phyloP scores from a whole-genome alignment of 768 basidiomycete species.

The Leccinellum albellum region DNA sequence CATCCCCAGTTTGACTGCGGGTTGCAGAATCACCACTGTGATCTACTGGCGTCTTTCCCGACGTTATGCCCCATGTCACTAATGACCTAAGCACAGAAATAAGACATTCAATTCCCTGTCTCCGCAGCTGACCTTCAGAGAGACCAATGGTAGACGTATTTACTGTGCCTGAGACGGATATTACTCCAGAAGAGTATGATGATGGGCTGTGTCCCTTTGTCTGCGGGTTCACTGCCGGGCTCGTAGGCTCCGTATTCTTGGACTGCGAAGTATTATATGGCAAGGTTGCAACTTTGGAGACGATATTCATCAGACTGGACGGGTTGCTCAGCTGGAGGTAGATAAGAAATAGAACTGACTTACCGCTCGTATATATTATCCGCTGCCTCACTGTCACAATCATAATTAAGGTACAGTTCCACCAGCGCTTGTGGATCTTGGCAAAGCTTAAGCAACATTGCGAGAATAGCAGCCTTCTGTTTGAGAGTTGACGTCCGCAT shows the following conservation, averaged over 20 bases:
- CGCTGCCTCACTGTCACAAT: slow-evolving; percentile 90
- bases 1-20: slow-evolving; percentile 51
- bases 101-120: slow-evolving; percentile 94
- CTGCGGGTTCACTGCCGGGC: slow-evolving; percentile 54
- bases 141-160: slow-evolving; percentile 65
- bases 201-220: slow-evolving; percentile 33
- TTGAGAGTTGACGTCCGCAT: slow-evolving; percentile 95
- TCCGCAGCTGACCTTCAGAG: slow-evolving; percentile 79
- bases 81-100: slow-evolving; percentile 85
- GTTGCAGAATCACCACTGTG: slow-evolving; percentile 37
- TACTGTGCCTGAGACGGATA: slow-evolving; percentile 62
- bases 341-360: slow-evolving; percentile 22
- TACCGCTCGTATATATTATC: slow-evolving; percentile 98
- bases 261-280: slow-evolving; percentile 46
- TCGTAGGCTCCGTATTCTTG: slow-evolving; percentile 53
- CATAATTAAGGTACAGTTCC: slow-evolving; percentile 98
- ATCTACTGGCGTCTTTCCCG: slow-evolving; percentile 34
- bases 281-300: slow-evolving; percentile 83
- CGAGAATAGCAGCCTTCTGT: slow-evolving; percentile 90
- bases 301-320: slow-evolving; percentile 83
- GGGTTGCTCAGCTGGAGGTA: slow-evolving; percentile 4
- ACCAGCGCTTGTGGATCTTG: slow-evolving; percentile 97
- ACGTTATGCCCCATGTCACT: slow-evolving; percentile 80
- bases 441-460: slow-evolving; percentile 82
- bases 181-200: slow-evolving; percentile 59